A percentile compares a stretch with the other conserved stretches of the same genome.
phyloP scores from a whole-genome alignment of 1,284 basidiomycete genomes.

The Coriolopsis trogii region DNA sequence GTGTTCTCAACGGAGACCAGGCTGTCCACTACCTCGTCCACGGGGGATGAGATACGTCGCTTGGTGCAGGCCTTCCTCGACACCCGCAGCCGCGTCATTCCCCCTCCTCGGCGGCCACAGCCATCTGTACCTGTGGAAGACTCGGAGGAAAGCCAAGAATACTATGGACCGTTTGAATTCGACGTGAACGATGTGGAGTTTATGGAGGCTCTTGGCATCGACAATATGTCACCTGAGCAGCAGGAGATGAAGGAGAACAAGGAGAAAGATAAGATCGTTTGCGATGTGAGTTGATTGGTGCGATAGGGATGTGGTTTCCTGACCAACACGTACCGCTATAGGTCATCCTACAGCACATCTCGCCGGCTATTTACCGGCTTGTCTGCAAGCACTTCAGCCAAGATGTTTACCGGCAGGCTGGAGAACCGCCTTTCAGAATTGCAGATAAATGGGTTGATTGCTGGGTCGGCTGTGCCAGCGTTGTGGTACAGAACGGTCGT shows the following conservation, averaged over 20 bases:
- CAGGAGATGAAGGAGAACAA: slow-evolving; percentile 37
- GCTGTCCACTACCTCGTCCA: slow-evolving; percentile 38
- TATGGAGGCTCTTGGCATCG: slow-evolving; percentile 53
- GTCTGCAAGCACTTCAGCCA: slow-evolving; percentile 55
- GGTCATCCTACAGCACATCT: slow-evolving; percentile 58
- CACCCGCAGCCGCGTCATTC: slow-evolving; percentile 55
- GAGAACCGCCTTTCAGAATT: slow-evolving; percentile 34
- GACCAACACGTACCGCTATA: slow-evolving; percentile 30
- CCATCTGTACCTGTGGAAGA: slow-evolving; percentile 26
- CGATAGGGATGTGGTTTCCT: background rate
- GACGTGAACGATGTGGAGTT: slow-evolving; percentile 66
- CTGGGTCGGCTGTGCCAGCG: slow-evolving; percentile 77
- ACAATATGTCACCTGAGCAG: slow-evolving; percentile 26
- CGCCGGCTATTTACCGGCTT: slow-evolving; percentile 64
- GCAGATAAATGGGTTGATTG: slow-evolving; percentile 68
- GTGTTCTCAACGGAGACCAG: slow-evolving; percentile 53
- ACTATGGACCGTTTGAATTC: slow-evolving; percentile 59
- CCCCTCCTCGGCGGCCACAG: slow-evolving; percentile 45
- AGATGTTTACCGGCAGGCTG: slow-evolving; percentile 29
- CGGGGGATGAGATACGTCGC: slow-evolving; percentile 57
- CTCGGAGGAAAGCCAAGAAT: slow-evolving; percentile 58
- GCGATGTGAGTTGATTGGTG: slow-evolving; percentile 39
- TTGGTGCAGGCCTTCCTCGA: slow-evolving; percentile 71
- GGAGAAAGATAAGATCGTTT: slow-evolving; percentile 45
- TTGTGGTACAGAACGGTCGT: slow-evolving; percentile 63